A percentile compares a stretch with the other conserved stretches of the same genome.
Evolutionary conservation across 2,329 filamentous ascomycete species (phyloP).

Genomic region (Beauveria pseudobassiana): DNA sequence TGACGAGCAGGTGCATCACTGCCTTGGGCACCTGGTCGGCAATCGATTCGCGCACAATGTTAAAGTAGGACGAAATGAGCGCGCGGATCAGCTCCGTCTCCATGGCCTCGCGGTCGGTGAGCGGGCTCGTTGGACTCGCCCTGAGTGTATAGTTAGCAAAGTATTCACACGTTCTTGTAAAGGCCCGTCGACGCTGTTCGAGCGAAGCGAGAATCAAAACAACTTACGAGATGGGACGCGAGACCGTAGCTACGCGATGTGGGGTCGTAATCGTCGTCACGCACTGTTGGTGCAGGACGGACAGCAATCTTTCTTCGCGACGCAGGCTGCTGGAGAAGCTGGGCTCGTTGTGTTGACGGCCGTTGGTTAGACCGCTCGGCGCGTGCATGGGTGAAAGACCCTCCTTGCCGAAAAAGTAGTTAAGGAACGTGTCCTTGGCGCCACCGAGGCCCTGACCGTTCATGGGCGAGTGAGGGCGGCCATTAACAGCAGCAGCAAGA

Average conservation of each 20-base stretch:
- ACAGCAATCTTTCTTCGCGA: constrained; percentile 52
- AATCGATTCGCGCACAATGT: constrained; percentile 97
- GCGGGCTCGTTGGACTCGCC: constrained; percentile 66
- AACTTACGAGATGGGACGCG: constrained; percentile 54
- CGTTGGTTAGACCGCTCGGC: constrained; percentile 23
- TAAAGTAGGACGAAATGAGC: constrained; percentile 97
- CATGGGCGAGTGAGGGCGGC: constrained; percentile 56
- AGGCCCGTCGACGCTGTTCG: too few species aligned
- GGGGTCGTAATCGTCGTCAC: constrained; percentile 37
- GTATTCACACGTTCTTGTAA: neutral
- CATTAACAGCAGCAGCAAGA: constrained; percentile 61
- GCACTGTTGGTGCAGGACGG: constrained; percentile 36
- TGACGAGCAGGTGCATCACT: constrained; percentile 96
- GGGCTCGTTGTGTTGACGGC: constrained; percentile 69
- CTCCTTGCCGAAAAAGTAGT: constrained; percentile 98
- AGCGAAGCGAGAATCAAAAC: constrained; percentile 8
- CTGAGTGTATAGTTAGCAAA: constrained; percentile 28
- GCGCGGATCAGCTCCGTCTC: constrained; percentile 96
- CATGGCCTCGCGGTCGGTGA: constrained; percentile 92
- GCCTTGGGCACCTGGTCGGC: constrained; percentile 98
- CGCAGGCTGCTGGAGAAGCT: constrained; percentile 79
- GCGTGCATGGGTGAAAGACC: constrained; percentile 42
- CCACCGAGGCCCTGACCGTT: constrained; percentile 49
- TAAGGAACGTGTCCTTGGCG: constrained; percentile 85
- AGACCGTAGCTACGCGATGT: constrained; percentile 30